Percentiles rank a stretch among this genome's conserved stretches.
phyloP scores from a whole-genome alignment of 208 protist species.

The Wallacemonas sp. region DNA sequence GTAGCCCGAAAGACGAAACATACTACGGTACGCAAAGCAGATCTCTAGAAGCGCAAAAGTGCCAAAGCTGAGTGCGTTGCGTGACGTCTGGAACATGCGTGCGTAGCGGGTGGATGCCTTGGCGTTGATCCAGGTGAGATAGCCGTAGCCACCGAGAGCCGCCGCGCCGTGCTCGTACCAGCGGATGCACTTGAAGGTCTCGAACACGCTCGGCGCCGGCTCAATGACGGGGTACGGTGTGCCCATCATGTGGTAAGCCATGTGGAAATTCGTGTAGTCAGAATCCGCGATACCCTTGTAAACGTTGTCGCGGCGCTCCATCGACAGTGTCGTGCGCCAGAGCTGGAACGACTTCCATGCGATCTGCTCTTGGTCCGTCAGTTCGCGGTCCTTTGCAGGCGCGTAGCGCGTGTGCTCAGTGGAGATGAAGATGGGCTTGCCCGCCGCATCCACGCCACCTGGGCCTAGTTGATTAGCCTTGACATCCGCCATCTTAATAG shows the following conservation, averaged over 20 bases:
- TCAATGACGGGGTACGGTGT: constrained; percentile 85
- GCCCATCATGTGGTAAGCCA: constrained; percentile 78
- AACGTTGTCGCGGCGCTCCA: constrained; percentile 81
- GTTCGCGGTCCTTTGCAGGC: constrained; percentile 59
- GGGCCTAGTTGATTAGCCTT: constrained; percentile 39
- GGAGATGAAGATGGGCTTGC: constrained; percentile 81
- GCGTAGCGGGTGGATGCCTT: constrained; percentile 63
- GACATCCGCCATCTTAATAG: neutral
- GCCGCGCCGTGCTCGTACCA: constrained; percentile 76
- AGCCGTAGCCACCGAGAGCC: constrained; percentile 24
- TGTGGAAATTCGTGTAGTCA: constrained; percentile 86
- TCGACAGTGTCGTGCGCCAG: constrained; percentile 70
- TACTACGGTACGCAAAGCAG: constrained; percentile 81
- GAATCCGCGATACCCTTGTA: constrained; percentile 73
- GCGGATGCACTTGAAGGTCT: constrained; percentile 55
- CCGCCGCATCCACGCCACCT: constrained; percentile 48
- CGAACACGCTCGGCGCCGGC: constrained; percentile 39
- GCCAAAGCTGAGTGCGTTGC: constrained; percentile 29
- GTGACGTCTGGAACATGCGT: constrained; percentile 40
- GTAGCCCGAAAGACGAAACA: constrained; percentile 77
- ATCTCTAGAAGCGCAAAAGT: constrained; percentile 71
- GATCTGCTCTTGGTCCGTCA: constrained; percentile 86
- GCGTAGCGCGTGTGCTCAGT: constrained; percentile 74
- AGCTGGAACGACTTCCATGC: constrained; percentile 91
- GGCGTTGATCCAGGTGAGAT: constrained; percentile 73